phyloP scores from a whole-genome alignment of 2,329 filamentous ascomycete genomes.

The Coniochaeta sp. region DNA sequence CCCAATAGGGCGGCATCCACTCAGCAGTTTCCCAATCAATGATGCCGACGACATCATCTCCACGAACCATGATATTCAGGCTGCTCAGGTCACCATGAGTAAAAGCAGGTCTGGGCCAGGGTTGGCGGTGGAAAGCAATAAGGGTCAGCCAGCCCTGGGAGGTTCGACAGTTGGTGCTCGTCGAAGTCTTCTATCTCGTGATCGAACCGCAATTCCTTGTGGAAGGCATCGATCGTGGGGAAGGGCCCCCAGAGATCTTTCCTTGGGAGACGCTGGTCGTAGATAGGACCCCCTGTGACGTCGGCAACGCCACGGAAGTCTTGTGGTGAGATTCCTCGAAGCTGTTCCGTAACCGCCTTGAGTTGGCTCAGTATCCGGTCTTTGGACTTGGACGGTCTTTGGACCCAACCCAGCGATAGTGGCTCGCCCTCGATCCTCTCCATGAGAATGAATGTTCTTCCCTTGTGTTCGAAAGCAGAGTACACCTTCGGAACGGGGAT shows the following conservation, averaged over 20 bases:
- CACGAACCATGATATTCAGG: constrained; percentile 18
- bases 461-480: constrained; percentile 27
- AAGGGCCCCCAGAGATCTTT: constrained; percentile 17
- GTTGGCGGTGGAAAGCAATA: constrained; percentile 11
- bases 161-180: background rate
- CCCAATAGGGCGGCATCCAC: constrained; percentile 17
- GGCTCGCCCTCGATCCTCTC: constrained; percentile 21
- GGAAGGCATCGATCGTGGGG: constrained; percentile 16
- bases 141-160: constrained; percentile 6
- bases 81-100: constrained; percentile 19
- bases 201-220: constrained; percentile 6
- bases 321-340: constrained; percentile 8
- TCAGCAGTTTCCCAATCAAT: constrained; percentile 18
- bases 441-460: constrained; percentile 34
- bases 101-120: background rate
- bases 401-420: constrained; percentile 6
- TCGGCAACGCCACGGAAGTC: constrained; percentile 7
- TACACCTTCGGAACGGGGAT: constrained; percentile 36
- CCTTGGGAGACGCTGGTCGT: constrained; percentile 13
- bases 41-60: constrained; percentile 18
- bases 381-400: constrained; percentile 10
- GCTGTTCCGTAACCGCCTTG: constrained; percentile 9
- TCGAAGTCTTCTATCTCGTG: background rate
- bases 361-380: constrained; percentile 14
- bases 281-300: constrained; percentile 14